Evolutionary conservation across 2,329 filamentous ascomycete species (phyloP), one percentile per base, ranked within the genome.

Genomic region (Apiospora arundinis): DNA sequence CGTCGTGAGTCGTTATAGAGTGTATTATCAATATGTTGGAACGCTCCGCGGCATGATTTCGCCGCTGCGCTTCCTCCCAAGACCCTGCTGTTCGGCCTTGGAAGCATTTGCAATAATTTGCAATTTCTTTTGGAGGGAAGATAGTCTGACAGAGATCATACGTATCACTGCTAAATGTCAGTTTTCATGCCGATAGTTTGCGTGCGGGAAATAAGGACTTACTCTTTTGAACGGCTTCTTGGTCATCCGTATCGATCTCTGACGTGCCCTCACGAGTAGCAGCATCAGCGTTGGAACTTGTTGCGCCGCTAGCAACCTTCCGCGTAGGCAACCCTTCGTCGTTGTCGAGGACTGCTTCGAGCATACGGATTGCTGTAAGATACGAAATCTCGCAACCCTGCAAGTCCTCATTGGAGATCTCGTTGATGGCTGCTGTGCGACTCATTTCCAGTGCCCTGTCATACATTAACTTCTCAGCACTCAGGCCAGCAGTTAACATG

Each of bases 361-460:
- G 88, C 92, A 99, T 96, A 74, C 93, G 90, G 74, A 98, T 95
- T 0, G 96, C 95, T 0, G 96, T 98, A 70, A 94, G 88, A 79
- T 99, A 99, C 23, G 95, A 95, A 37, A 97, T 91, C 79, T 98
- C 95, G 79, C 95, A 98, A 21, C 95, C 94, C 0, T 86, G 83
- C 32, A 98, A 85, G 80, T 98, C 95, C 74, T 96, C 93, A 71
- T 95, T 95, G 1, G 96, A 94, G 68, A 99, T 93, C 83, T 99
- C 96, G 77, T 97, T 97, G 78, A 98, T 96, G 9, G 96, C 96
- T 9, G 96, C 95, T 4, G 93, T 91, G 69, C 95, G 91, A 80
- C 95, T 98, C 96, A 99, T 98, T 81, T 99, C 96, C 28, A 98
- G 85, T 0, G 96, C 96, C 66, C 96, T 93, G 76, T 99, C 96